Evolutionary conservation across 1,139 yeast genomes (phyloP), one percentile per base, ranked within the genome.

Genomic region (Schwanniomyces etchellsii): DNA sequence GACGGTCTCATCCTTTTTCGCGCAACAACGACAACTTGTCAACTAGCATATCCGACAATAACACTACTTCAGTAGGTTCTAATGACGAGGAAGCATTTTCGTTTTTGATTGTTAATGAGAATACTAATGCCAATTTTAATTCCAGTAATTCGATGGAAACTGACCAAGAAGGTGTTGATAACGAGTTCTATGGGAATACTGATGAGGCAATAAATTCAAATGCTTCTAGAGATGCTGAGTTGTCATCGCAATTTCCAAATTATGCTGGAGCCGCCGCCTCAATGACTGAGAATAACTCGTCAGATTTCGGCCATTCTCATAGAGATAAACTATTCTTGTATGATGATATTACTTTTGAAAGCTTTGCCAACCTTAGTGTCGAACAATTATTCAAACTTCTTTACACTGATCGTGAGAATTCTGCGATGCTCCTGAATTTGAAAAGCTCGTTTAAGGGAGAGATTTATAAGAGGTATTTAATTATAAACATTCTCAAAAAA

Each of bases 331-430:
- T 18, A 7, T 7, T n/a, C 9, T n/a, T 18, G n/a, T 18, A 7
- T 18, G n/a, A 18, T 18, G n/a, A 18, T 18, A 7, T 18, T n/a
- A 18, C 21, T 18, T 18, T 55, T 37, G 71, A 64, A 28, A 72
- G 65, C 37, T 64, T 58, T 41, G 70, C 65, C 27, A 57, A 48
- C 32, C 44, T 64, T 15, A 46, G 57, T 14, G 50, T 64, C 12
- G 67, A 58, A 14, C 68, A 66, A 38, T 49, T 65, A 27, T 55
- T 67, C 41, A 63, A 59, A 39, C 47, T 66, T 18, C 47, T 60
- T 11, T 18, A 18, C 21, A n/a, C n/a, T 18, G 21, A 18, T n/a
- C 21, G 21, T 7, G 21, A 18, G 21, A 7, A 7, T 7, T 18
- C 21, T 7, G n/a, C 7, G 7, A 7, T 18, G 21, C 7, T 7